Evolutionary conservation across 257 asterid genomes (phyloP), one percentile per base, ranked within the genome.

Genomic region (Jasminum sambac): DNA sequence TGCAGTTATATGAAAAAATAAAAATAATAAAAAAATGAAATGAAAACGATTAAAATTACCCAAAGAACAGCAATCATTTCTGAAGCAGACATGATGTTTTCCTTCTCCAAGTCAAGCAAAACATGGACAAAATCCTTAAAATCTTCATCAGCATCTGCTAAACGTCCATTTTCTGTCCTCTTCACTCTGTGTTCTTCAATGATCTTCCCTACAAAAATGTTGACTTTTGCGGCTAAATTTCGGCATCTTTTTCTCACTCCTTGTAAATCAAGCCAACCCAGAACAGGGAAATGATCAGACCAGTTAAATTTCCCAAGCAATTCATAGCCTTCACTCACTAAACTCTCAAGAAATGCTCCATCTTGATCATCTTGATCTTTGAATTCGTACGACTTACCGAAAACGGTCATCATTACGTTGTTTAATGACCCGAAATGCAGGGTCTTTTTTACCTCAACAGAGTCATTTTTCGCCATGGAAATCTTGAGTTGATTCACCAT

Each of bases 41-140:
- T 40, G n/a, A 38, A 13, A n/a, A 8, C 36, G 36, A 30, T 30
- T 30, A 30, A 23, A 76, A 50, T 55, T 89, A 92, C 96, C 98
- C 98, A 92, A 13, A 92, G 83, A 72, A 92, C 90, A 26, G 96
- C 96, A 78, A 88, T 76, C 91, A 88, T 86, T 64, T 92, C 98
- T 1, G 89, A 80, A 63, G 86, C 88, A 37, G 73, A 80, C 4
- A 92, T 88, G 46, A 62, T 70, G 64, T 81, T 79, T 67, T 85
- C 94, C 69, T 82, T 77, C 78, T 83, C 93, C 82, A 91, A 57
- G 76, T 83, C 89, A 66, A 91, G 91, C 78, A 91, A 79, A 1
- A 91, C 94, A 79, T 89, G 88, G 50, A 89, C 93, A 60, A 92
- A 89, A 63, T 86, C 98, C 70, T 82, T 73, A 52, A 73, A 70